Conservation (phyloP, 2,329 filamentous ascomycete genomes). For the Penicillium sp. region DNA sequence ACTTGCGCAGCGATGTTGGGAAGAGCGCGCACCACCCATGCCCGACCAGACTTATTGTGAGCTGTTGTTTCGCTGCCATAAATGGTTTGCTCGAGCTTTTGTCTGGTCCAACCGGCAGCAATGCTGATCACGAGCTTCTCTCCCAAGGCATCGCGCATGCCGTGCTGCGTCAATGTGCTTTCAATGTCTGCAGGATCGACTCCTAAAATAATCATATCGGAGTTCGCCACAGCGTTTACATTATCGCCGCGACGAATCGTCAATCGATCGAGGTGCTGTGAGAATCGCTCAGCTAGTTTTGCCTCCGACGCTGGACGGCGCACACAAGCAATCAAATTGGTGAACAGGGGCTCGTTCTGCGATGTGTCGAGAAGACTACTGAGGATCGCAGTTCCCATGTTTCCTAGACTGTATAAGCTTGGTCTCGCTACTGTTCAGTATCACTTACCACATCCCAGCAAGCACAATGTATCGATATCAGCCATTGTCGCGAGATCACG, state of each 20-base stretch:
- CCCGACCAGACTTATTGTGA: constrained; percentile 15
- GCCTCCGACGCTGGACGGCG: constrained; percentile 36
- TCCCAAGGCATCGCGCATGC: constrained; percentile 37
- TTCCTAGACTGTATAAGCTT: constrained; percentile 25
- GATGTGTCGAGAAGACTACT: constrained; percentile 28
- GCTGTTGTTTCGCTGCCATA: constrained; percentile 23
- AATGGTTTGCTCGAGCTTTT: constrained; percentile 36
- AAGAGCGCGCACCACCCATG: constrained; percentile 38
- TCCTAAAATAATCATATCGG: constrained; percentile 44
- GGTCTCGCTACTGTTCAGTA: background rate
- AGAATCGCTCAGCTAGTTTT: constrained; percentile 31
- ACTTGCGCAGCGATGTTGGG: constrained; percentile 45
- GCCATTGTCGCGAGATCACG: constrained; percentile 7
- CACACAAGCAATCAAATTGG: constrained; percentile 41
- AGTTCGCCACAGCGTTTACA: constrained; percentile 30
- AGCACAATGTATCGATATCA: constrained; percentile 12
- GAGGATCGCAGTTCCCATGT: constrained; percentile 38
- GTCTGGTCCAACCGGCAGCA: constrained; percentile 46
- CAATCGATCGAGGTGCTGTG: constrained; percentile 26
- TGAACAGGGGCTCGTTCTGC: constrained; percentile 21
- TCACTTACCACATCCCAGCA: constrained; percentile 19
- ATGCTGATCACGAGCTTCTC: constrained; percentile 50
- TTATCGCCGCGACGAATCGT: constrained; percentile 35
- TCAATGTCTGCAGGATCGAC: constrained; percentile 45
- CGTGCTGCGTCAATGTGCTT: constrained; percentile 34